Evolutionary conservation across 2,329 filamentous ascomycete species (phyloP).

Genomic region (Colletotrichum acutatum): DNA sequence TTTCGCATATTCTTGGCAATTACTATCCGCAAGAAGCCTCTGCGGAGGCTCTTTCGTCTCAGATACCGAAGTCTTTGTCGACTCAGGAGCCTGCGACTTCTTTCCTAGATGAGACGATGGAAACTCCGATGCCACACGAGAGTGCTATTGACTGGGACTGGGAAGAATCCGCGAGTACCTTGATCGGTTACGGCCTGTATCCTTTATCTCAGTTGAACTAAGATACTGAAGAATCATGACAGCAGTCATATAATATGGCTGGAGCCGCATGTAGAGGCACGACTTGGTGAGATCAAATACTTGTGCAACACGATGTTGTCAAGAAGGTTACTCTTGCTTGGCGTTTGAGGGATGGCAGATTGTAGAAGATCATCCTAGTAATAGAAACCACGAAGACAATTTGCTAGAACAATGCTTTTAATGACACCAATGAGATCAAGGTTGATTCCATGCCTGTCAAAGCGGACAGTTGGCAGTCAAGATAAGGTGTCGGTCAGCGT

Average conservation of each 20-base stretch:
- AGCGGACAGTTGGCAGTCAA: background rate
- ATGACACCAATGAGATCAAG: background rate
- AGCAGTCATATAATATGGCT: background rate
- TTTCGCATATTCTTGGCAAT: background rate
- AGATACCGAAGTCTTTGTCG: background rate
- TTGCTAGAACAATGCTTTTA: background rate
- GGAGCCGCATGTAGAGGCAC: background rate
- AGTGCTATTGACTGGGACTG: background rate
- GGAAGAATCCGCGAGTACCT: background rate
- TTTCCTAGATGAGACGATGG: background rate
- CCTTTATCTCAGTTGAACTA: accelerated
- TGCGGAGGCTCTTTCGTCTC: background rate
- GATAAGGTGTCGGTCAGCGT: too few species aligned
- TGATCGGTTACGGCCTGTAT: accelerated
- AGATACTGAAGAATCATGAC: background rate
- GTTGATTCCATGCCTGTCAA: background rate
- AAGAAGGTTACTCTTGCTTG: background rate
- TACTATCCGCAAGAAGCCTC: background rate
- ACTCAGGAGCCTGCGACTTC: background rate
- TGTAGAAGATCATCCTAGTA: background rate
- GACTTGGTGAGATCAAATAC: background rate
- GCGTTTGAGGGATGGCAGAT: background rate
- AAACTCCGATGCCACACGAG: background rate
- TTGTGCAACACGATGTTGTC: background rate
- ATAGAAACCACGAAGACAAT: background rate